Evolutionary conservation across 345 rosid genomes (phyloP), one percentile per base, ranked within the genome.

Genomic region (Bruguiera parviflora): DNA sequence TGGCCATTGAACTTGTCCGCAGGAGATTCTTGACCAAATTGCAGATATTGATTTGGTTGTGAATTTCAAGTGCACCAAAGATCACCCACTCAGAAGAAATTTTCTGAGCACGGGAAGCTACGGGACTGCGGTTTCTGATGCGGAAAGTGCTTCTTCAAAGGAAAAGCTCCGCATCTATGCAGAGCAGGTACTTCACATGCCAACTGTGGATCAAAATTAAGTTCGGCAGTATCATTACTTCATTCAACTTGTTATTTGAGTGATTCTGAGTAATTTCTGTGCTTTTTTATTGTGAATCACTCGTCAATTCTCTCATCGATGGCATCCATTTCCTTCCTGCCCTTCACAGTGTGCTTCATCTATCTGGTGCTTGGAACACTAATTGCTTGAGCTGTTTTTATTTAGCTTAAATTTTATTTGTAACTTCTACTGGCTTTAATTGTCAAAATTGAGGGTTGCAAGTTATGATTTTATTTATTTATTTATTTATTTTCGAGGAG

Each of bases 21-120:
- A 95, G 99, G 96, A 90, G 75, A 87, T 89, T 71, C 97, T 95
- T 70, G 94, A 92, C 66, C 88, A 83, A 71, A 79, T 92, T 67
- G 88, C 89, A 43, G 91, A 90, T 75, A 77, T 95, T 81, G 96
- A 92, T 81, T 85, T 92, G 63, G 98, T 92, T 49, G 82, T 95
- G 58, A 92, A 92, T 77, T 88, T 95, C 57, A 88, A 90, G 75
- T 79, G 84, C 71, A 37, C 77, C 5, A 81, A 84, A 68, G 86
- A 82, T 27, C 78, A 75, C 21, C 31, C 79, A 78, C 43, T 83
- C 35, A 81, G 80, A 39, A 86, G 58, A 57, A 68, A 75, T 57
- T 65, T 66, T 53, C 53, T 67, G 53, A 55, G 69, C 52, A 6
- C 73, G 35, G 73, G 79, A 52, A 72, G 49, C 69, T 65, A 89